phyloP scores from a whole-genome alignment of 2,329 filamentous ascomycete species.

The Fusarium pseudonygamai region DNA sequence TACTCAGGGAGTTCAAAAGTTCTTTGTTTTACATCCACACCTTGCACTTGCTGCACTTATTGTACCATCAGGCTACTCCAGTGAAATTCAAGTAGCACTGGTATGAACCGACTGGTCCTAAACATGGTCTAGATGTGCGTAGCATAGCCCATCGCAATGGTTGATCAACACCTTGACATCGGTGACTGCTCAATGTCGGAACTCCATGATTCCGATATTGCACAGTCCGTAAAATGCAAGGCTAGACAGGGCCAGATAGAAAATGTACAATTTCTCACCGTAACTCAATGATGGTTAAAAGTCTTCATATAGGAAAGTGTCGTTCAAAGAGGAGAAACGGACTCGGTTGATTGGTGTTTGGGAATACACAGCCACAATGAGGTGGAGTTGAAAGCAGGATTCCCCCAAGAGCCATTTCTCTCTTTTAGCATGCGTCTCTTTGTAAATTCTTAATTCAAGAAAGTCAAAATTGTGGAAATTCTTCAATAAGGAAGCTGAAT shows the following conservation, averaged over 20 bases:
- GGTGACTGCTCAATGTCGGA: not conserved
- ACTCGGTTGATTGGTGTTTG: slow-evolving; percentile 7
- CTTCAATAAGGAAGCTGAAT: slow-evolving; percentile 7
- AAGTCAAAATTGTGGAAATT: not conserved
- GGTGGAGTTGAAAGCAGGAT: slow-evolving; percentile 20
- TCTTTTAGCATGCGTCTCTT: not conserved
- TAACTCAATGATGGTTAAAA: not conserved
- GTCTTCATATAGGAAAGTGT: not conserved
- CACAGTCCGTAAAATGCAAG: not conserved
- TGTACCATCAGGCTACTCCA: not conserved
- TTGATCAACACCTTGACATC: not conserved
- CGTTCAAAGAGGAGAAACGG: not conserved
- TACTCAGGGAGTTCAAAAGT: slow-evolving; percentile 22
- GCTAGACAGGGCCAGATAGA: not conserved
- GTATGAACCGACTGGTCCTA: not conserved
- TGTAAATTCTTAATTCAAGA: not conserved
- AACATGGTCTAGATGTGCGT: not conserved
- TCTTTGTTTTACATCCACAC: not conserved
- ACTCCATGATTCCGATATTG: not conserved
- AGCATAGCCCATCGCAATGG: not conserved
- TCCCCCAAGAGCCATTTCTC: not conserved
- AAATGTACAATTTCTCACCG: not conserved
- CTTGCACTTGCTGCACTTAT: not conserved
- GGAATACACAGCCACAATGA: slow-evolving; percentile 26
- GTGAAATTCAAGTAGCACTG: not conserved